A percentile compares a stretch with the other conserved stretches of the same genome.
These are phyloP conservation scores for Paramecium biaurelia DNA, from an alignment of 73 alveolate species.

Conservation along the genomic window DNA sequence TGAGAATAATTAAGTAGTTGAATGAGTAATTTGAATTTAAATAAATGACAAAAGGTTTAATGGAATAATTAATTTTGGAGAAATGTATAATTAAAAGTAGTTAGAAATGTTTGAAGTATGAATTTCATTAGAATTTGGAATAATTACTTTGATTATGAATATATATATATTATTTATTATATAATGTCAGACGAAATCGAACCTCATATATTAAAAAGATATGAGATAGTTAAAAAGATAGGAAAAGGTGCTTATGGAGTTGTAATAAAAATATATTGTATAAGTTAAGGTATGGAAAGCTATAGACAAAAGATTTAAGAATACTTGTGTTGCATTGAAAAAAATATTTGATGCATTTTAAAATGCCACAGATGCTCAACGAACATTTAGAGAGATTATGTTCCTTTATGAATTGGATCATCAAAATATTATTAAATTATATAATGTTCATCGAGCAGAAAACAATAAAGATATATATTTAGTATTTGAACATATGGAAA, in stretches of 20 bases:
- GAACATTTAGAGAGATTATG: conserved; percentile 79
- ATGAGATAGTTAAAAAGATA: conserved; percentile 65
- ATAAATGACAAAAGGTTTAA: background rate
- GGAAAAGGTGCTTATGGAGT: conserved; percentile 96
- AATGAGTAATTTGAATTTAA: background rate
- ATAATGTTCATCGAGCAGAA: conserved; percentile 72
- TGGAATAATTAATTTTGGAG: background rate
- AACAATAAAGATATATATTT: conserved; percentile 76
- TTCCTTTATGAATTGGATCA: conserved; percentile 75
- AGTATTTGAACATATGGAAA: conserved; percentile 86
- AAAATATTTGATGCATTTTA: conserved; percentile 90
- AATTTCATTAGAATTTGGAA: background rate
- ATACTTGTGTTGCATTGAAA: conserved; percentile 83
- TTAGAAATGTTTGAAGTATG: background rate
- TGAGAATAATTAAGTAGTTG: no score
- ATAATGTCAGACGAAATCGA: conserved; percentile 70
- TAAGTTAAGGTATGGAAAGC: conserved; percentile 82
- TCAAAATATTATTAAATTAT: conserved; percentile 67
- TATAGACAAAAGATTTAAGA: conserved; percentile 80
- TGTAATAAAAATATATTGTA: background rate
- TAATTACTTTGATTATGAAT: background rate
- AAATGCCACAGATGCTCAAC: conserved; percentile 79
- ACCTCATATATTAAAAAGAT: conserved; percentile 69
- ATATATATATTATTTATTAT: background rate
- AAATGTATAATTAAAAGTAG: background rate